Percentiles rank a stretch among this genome's conserved stretches.
These are phyloP conservation scores for Andrographis paniculata DNA, from an alignment of 305 asterid species.

Conservation along the genomic window DNA sequence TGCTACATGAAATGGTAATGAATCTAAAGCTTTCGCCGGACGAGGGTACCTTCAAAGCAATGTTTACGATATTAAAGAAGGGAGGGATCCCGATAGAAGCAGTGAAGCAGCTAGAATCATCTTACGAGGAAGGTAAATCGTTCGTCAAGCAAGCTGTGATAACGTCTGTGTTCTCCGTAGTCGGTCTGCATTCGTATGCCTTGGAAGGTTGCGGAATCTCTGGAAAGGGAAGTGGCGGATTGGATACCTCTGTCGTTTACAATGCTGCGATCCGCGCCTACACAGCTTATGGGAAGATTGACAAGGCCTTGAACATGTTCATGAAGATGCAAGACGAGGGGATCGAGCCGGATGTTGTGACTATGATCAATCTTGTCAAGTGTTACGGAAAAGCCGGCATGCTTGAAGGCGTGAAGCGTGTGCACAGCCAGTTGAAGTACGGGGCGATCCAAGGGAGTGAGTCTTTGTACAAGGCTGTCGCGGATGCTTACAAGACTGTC, in stretches of 20 bases:
- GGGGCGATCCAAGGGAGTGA: conserved; percentile 52
- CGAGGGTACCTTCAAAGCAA: conserved; percentile 56
- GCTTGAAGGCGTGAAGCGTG: conserved; percentile 82
- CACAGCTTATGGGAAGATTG: conserved; percentile 52
- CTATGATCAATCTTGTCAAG: conserved; percentile 51
- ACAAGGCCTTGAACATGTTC: conserved; percentile 64
- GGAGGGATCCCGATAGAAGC: conserved; percentile 61
- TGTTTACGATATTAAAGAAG: conserved; percentile 64
- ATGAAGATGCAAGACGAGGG: conserved; percentile 90
- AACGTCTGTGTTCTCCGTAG: conserved; percentile 51
- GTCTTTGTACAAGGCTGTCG: conserved; percentile 53
- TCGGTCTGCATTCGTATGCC: conserved; percentile 63
- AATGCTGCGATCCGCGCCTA: conserved; percentile 73
- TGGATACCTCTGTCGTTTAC: conserved; percentile 46
- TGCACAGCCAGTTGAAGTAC: conserved; percentile 51
- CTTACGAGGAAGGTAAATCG: conserved; percentile 58
- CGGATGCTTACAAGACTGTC: conserved; percentile 51
- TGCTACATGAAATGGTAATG: conserved; percentile 72
- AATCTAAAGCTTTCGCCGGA: conserved; percentile 49
- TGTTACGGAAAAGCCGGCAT: conserved; percentile 87
- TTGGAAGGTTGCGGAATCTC: conserved; percentile 57
- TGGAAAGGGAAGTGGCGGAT: conserved; percentile 30
- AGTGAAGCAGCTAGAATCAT: conserved; percentile 48
- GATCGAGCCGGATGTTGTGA: conserved; percentile 67
- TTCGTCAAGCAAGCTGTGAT: conserved; percentile 73